A percentile compares a stretch with the other conserved stretches of the same genome.
phyloP scores from a whole-genome alignment of 2,329 filamentous ascomycete species.

The Nannizzia gypsea region DNA sequence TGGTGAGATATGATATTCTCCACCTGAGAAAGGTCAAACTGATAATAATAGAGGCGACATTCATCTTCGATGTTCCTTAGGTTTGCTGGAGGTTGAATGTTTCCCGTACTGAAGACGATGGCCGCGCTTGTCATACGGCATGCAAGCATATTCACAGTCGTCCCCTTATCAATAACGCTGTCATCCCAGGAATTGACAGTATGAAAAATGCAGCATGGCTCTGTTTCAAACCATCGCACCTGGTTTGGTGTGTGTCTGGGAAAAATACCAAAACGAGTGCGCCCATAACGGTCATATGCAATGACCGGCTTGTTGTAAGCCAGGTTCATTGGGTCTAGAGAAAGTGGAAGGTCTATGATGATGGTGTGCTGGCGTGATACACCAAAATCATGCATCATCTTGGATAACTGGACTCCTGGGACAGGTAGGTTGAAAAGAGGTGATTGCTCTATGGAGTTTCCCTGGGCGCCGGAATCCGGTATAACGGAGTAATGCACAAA shows the following conservation, averaged over 20 bases:
- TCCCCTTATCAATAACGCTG: conserved; percentile 17
- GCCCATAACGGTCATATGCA: conserved; percentile 23
- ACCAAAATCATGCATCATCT: conserved; percentile 69
- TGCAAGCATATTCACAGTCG: conserved; percentile 50
- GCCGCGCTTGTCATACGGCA: conserved; percentile 56
- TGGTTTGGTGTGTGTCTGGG: conserved; percentile 47
- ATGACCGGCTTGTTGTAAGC: conserved; percentile 48
- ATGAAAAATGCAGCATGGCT: conserved; percentile 58
- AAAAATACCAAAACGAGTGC: conserved; percentile 56
- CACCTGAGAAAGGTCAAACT: conserved; percentile 39
- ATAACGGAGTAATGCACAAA: conserved; percentile 57
- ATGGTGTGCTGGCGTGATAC: conserved; percentile 51
- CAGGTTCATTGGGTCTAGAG: conserved; percentile 50
- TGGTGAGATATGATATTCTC: conserved; percentile 44
- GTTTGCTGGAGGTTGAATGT: conserved; percentile 42
- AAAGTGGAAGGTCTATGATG: conserved; percentile 58
- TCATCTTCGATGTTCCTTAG: conserved; percentile 43
- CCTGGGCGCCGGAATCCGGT: conserved; percentile 24
- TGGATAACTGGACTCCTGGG: conserved; percentile 50
- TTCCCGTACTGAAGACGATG: conserved; percentile 53
- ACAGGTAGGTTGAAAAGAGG: conserved; percentile 44
- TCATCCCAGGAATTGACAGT: conserved; percentile 61
- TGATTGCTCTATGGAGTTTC: conserved; percentile 18
- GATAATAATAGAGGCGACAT: conserved; percentile 59
- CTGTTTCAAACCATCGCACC: conserved; percentile 57